phyloP scores from a whole-genome alignment of 2,329 filamentous ascomycete species.

The Sclerotinia subarctica region DNA sequence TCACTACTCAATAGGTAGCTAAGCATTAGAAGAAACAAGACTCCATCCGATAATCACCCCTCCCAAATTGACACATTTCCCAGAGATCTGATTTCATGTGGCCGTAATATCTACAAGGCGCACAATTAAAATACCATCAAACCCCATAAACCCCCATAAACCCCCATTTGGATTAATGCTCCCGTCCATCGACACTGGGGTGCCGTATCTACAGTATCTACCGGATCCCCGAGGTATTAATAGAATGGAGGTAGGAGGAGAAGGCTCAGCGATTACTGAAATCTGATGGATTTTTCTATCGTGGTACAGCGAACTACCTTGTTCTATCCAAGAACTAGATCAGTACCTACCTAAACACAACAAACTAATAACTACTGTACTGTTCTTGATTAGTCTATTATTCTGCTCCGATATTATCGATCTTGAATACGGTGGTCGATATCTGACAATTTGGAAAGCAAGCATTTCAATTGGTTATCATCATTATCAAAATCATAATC shows the following conservation, averaged over 20 bases:
- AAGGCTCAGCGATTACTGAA: not conserved
- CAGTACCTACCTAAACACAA: not conserved
- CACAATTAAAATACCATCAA: not conserved
- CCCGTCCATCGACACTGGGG: slow-evolving; percentile 11
- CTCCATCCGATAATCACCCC: too few relatives aligned
- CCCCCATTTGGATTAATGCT: slow-evolving; percentile 17
- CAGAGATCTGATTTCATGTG: not conserved
- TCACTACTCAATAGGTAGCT: not conserved
- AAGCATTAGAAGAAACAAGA: not conserved
- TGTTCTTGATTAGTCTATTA: too few relatives aligned
- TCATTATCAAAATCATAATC: too few relatives aligned
- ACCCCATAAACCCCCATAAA: not conserved
- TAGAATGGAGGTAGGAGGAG: not conserved
- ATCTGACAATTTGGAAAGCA: not conserved
- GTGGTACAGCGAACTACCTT: not conserved
- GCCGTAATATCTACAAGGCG: not conserved
- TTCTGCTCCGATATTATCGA: not conserved
- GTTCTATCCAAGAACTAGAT: not conserved
- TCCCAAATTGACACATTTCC: not conserved
- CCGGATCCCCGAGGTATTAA: slow-evolving; percentile 8
- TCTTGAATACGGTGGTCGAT: not conserved
- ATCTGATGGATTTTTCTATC: not conserved
- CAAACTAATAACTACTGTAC: too few relatives aligned
- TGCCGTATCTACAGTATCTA: not conserved
- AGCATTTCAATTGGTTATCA: not conserved